Percentiles rank a stretch among this genome's conserved stretches.
These are phyloP conservation scores for Saccharum officinarum DNA, from an alignment of 176 grass and related monocot species.

Conservation along the genomic window DNA sequence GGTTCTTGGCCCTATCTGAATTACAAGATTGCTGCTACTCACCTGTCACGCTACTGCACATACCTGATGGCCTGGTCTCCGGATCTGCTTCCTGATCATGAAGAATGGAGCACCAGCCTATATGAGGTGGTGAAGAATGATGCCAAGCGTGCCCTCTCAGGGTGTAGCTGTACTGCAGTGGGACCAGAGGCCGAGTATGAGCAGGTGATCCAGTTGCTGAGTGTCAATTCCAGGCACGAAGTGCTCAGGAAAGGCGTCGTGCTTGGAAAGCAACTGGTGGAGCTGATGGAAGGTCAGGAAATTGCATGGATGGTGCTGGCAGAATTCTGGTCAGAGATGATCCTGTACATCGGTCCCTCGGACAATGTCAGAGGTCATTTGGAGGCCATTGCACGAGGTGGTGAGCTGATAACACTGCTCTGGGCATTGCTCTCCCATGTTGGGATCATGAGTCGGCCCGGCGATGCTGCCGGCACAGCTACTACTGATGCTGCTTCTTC, in stretches of 20 bases:
- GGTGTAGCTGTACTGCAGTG: neutral
- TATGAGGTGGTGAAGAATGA: neutral
- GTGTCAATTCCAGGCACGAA: neutral
- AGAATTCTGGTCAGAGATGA: constrained; percentile 12
- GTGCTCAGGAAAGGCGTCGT: neutral
- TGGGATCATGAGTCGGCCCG: neutral
- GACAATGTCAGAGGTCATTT: constrained; percentile 10
- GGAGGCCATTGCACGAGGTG: constrained; percentile 14
- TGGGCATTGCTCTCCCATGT: constrained; percentile 11
- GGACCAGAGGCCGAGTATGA: neutral
- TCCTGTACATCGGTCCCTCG: neutral
- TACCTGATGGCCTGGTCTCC: constrained; percentile 1
- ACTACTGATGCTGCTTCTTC: neutral
- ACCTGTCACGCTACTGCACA: neutral
- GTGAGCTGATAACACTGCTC: constrained; percentile 36
- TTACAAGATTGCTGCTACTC: neutral
- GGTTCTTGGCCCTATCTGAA: neutral
- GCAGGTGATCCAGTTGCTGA: neutral
- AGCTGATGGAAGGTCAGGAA: neutral
- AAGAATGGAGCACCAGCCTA: constrained; percentile 14
- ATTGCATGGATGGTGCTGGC: neutral
- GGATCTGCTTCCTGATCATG: neutral
- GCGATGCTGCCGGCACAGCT: neutral
- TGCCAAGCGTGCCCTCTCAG: neutral
- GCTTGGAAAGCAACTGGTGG: neutral